Percentiles rank a stretch among this genome's conserved stretches.
Conservation (phyloP, 768 basidiomycete species). For the Tephrocybe sp. region DNA sequence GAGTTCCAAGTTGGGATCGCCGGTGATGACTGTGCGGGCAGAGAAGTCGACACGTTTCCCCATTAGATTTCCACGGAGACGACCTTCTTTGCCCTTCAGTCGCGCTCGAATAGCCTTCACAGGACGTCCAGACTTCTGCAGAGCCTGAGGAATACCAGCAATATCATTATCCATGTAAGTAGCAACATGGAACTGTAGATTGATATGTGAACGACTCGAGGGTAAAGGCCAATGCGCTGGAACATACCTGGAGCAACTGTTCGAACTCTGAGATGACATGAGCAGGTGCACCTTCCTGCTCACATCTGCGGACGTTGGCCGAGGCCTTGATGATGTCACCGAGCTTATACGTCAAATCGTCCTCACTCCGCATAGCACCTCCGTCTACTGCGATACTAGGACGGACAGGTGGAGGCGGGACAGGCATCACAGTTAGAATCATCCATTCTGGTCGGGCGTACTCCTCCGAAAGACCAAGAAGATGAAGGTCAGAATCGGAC, state of each 20-base stretch:
- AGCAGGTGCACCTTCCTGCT: conserved; percentile 95
- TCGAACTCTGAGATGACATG: conserved; percentile 96
- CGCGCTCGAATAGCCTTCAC: conserved; percentile 98
- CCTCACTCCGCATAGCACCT: conserved; percentile 94
- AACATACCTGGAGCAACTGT: conserved; percentile 82
- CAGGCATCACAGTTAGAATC: conserved; percentile 97
- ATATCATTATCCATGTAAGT: conserved; percentile 99
- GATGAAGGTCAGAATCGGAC: conserved; percentile 80
- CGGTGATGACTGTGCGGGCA: conserved; percentile 98
- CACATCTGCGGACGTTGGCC: conserved; percentile 86
- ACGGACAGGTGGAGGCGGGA: conserved; percentile 96
- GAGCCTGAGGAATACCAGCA: conserved; percentile 94
- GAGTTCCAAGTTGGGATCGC: conserved; percentile 94
- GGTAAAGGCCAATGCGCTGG: background rate
- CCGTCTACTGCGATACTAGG: conserved; percentile 98
- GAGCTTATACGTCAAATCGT: conserved; percentile 97
- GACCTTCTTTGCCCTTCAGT: conserved; percentile 98
- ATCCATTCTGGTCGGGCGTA: conserved; percentile 99
- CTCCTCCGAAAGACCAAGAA: conserved; percentile 91
- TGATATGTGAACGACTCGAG: conserved; percentile 6
- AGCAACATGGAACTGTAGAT: conserved; percentile 90
- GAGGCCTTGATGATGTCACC: conserved; percentile 97
- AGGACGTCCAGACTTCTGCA: conserved; percentile 96
- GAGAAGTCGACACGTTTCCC: conserved; percentile 99
- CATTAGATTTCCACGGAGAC: conserved; percentile 97